Evolutionary conservation across 1,284 basidiomycete genomes (phyloP), one percentile per base, ranked within the genome.

Genomic region (Cutaneotrichosporon cyanovorans): DNA sequence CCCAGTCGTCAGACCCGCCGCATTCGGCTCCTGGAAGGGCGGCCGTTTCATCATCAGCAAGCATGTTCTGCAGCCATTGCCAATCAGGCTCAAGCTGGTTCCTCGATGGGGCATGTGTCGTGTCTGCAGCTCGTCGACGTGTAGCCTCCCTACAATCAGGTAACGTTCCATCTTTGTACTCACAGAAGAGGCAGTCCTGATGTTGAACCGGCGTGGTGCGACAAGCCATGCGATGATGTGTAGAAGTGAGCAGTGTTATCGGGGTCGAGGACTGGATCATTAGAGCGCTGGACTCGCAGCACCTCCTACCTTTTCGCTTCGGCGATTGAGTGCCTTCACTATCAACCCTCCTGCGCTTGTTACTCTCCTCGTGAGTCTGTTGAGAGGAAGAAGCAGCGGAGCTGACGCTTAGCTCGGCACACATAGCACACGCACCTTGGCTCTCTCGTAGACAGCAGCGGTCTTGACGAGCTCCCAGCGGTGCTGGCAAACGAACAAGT

Each of bases 131-230:
- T 8, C 35, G 35, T 6, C 42, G 34, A 7, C 42, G 34, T 8
- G 42, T 44, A 2, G 42, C 25, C 19, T 44, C 42, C 18, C 42
- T 44, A 20, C 33, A 20, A 11, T 44, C 22, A 44, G 32, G 25
- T 19, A 9, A 3, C 6, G 22, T 10, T n/a, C 18, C 12, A 34
- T 2, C 12, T 19, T 7, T 16, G 9, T 3, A 12, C 50, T 28
- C 28, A 56, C 54, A 56, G 40, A 10, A 56, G 37, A 6, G 54
- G 54, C 15, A 56, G 16, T 1, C 54, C 54, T 2, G 50, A 50
- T 1, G 54, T 50, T 1, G 50, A 56, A 5, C 54, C 54, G 3
- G 54, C 50, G 34, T 51, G 45, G 23, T 51, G 50, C 3, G 45
- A 41, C 4, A 41, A 28, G 18, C 50, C 50, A 14, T 47, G 45